Evolutionary conservation across 1,284 basidiomycete genomes (phyloP), one percentile per base, ranked within the genome.

Genomic region (Leccinum proliferum): DNA sequence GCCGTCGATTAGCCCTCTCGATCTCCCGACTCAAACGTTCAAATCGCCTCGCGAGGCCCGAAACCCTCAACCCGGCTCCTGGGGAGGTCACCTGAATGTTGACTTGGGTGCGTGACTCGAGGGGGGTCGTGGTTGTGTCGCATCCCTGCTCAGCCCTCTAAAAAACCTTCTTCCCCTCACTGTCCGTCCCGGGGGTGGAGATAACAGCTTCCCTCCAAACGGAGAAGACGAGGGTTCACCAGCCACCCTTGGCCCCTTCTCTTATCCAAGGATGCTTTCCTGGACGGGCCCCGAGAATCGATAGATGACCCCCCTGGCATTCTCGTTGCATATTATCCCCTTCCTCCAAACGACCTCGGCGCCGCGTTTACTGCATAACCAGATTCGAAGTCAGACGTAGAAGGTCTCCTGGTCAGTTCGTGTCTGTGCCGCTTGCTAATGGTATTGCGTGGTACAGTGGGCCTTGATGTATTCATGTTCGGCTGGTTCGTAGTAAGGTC

Each of bases 291-390:
- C 14, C 78, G 78, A 29, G 89, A 89, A 57, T 87, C 86, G 4
- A 81, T 67, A 5, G 80, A 74, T 34, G 79, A 77, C 25, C 71
- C 76, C 29, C 79, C 73, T 8, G 83, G 83, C 2, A 72, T 43
- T 35, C 77, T 86, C 15, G 83, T 81, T 50, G 88, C 82, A 50
- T 85, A 81, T 69, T 79, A 83, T 14, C 69, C 63, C 35, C 67
- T 60, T 67, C 69, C 60, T 55, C 77, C 75, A 5, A 77, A 57
- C 9, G 79, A 65, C 65, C 82, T 81, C 2, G 90, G 88, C 4
- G 89, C 90, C 63, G 93, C 86, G 68, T 93, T 94, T n/a, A 87
- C 89, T 3, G 93, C 93, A 74, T 95, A 95, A 60, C 93, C 86
- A 63, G 90, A 84, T 74, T 95, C 93, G 56, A 92, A 93, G 72